phyloP scores from a whole-genome alignment of 495 filamentous ascomycete species.

The Elaphomyces granulatus region DNA sequence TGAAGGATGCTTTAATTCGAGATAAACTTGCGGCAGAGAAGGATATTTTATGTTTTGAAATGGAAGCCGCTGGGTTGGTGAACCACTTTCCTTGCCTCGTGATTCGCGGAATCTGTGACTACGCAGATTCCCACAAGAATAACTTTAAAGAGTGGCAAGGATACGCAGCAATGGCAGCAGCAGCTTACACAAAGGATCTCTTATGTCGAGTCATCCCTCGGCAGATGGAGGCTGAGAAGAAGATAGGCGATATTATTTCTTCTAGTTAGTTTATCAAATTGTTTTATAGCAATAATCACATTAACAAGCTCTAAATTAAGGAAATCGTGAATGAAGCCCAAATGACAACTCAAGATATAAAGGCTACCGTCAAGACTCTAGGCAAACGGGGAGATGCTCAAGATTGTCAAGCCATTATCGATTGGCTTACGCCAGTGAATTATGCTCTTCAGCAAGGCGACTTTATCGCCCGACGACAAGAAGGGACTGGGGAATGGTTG shows the following conservation, averaged over 20 bases:
- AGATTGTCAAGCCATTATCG: slow-evolving; percentile 4
- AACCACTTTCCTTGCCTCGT: slow-evolving; percentile 11
- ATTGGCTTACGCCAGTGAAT: slow-evolving; percentile 10
- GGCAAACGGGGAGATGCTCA: too few relatives aligned
- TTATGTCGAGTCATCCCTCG: slow-evolving; percentile 16
- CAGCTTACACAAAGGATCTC: slow-evolving; percentile 10
- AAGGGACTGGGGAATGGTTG: slow-evolving; percentile 31
- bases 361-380: too few relatives aligned
- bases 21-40: slow-evolving; percentile 12
- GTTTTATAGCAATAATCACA: too few relatives aligned
- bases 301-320: too few relatives aligned
- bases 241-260: slow-evolving; percentile 16
- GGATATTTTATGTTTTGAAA: slow-evolving; percentile 10
- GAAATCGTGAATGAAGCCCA: too few relatives aligned
- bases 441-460: slow-evolving; percentile 11
- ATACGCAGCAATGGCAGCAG: slow-evolving; percentile 14
- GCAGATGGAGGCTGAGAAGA: slow-evolving; percentile 22
- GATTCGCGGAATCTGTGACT: slow-evolving; percentile 17
- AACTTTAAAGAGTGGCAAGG: slow-evolving; percentile 14
- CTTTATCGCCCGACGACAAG: slow-evolving; percentile 12
- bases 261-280: slow-evolving; percentile 11
- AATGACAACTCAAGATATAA: too few relatives aligned
- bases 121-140: slow-evolving; percentile 15
- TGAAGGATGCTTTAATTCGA: slow-evolving; percentile 15
- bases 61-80: slow-evolving; percentile 23